phyloP scores from a whole-genome alignment of 148 eudicot species.

The Dysphania ambrosioides region DNA sequence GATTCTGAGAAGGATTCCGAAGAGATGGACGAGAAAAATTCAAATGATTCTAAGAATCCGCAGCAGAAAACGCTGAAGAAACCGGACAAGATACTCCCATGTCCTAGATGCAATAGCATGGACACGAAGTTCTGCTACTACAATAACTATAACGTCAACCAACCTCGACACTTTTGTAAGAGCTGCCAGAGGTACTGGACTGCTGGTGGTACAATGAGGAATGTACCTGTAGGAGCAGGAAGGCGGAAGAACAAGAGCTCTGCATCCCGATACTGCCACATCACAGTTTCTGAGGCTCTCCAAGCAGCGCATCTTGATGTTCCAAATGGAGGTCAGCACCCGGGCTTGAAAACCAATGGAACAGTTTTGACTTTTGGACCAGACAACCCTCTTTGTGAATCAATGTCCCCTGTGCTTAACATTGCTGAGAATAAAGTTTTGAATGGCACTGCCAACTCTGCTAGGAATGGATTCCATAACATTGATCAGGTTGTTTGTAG shows the following conservation, averaged over 20 bases:
- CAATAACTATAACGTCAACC: constrained; percentile 88
- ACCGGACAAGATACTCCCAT: constrained; percentile 88
- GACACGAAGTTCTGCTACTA: constrained; percentile 96
- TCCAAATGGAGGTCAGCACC: constrained; percentile 42
- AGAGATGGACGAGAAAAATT: constrained; percentile 36
- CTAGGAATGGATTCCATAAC: constrained; percentile 34
- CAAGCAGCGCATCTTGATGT: constrained; percentile 43
- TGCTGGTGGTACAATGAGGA: constrained; percentile 95
- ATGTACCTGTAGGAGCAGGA: constrained; percentile 87
- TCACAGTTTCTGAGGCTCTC: constrained; percentile 61
- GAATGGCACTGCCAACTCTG: constrained; percentile 15
- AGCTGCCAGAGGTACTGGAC: constrained; percentile 98
- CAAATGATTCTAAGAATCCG: constrained; percentile 38
- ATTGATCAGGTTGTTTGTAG: constrained; percentile 23
- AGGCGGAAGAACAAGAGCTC: constrained; percentile 85
- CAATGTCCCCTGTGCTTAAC: constrained; percentile 46
- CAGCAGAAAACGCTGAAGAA: constrained; percentile 61
- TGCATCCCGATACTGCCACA: constrained; percentile 47
- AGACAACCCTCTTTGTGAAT: constrained; percentile 40
- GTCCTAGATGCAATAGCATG: constrained; percentile 97
- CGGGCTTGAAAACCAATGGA: constrained; percentile 42
- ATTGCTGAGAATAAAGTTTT: constrained; percentile 35
- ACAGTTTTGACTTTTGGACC: constrained; percentile 63
- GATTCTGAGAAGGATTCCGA: constrained; percentile 47
- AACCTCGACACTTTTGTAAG: constrained; percentile 94